Evolutionary conservation across 2,329 filamentous ascomycete species (phyloP), one percentile per base, ranked within the genome.

Genomic region (Sporothrix protearum): DNA sequence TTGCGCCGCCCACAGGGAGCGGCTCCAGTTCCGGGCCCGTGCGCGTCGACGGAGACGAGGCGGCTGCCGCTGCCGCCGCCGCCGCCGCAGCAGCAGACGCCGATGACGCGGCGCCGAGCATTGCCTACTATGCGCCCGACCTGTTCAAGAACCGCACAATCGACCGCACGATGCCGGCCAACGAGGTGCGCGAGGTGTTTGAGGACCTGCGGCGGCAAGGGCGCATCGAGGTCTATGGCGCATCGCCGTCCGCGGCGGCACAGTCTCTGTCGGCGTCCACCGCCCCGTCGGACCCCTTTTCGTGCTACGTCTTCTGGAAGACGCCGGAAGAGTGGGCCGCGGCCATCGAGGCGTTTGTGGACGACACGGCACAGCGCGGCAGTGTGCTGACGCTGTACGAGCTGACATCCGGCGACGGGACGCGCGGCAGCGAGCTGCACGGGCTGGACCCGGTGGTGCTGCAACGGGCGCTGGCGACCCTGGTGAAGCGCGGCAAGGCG

Each of bases 351-450:
- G 87, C 84, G 57, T 98, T 93, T 89, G 91, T 94, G 61, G 94
- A 98, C 39, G 88, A 89, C 73, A 97, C 94, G 73, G 96, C 89
- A 3, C 94, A 97, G 84, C 95, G 92, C 83, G 93, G 93, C 30
- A 89, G 87, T 14, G 95, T 99, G 71, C 81, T 99, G 78, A 99
- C 96, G 71, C 84, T 99, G 30, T 98, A 97, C 80, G 96, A 99
- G 83, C 83, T 99, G 77, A 86, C 89, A 1, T 89, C 97, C 80
- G 93, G 95, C n/a, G 95, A 98, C 78, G 91, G 86, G 39, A 93
- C 92, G 1, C 81, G 84, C 72, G 89, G 87, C 1, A 88, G 90
- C 76, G 93, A 96, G 76, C 93, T 97, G 77, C 89, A 93, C 80
- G 92, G 92, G n/a, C 92, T 99, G 84, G 94, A 98, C 78, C 84